Percentiles rank a stretch among this genome's conserved stretches.
Conservation (phyloP, 352 stramenopile species). For the Elongisporangium prolatum region DNA sequence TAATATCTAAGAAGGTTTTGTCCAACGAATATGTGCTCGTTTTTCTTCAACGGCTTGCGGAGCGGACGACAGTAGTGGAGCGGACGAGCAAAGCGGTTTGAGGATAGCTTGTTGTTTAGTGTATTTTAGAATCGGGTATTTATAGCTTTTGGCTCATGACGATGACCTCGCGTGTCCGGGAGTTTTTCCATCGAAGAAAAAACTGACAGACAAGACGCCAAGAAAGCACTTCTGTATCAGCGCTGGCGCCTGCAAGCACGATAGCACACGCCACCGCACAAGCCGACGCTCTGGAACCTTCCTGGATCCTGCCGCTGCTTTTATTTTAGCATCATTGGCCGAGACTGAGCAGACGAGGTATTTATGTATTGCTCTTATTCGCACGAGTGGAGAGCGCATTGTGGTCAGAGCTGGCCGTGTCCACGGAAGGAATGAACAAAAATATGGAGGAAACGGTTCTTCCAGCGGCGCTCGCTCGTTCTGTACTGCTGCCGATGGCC, state of each 20-base stretch:
- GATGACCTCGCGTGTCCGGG: neutral
- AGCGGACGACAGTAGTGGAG: too few relatives aligned
- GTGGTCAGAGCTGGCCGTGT: neutral
- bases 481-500: neutral
- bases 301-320: neutral
- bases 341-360: neutral
- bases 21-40: neutral
- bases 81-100: too few relatives aligned
- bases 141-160: neutral
- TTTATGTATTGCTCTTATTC: neutral
- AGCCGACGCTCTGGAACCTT: neutral
- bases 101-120: too few relatives aligned
- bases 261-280: neutral
- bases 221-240: neutral
- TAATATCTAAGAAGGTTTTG: neutral
- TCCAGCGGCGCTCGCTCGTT: neutral
- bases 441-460: neutral
- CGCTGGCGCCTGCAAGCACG: neutral
- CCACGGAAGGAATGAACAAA: neutral
- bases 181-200: neutral
- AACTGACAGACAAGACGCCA: neutral
- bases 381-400: neutral
- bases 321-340: neutral
- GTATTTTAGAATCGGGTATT: too few relatives aligned
- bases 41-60: neutral